Percentiles rank a stretch among this genome's conserved stretches.
Evolutionary conservation across 306 rosid genomes (phyloP).

Genomic region (Sphenostylis stenocarpa): DNA sequence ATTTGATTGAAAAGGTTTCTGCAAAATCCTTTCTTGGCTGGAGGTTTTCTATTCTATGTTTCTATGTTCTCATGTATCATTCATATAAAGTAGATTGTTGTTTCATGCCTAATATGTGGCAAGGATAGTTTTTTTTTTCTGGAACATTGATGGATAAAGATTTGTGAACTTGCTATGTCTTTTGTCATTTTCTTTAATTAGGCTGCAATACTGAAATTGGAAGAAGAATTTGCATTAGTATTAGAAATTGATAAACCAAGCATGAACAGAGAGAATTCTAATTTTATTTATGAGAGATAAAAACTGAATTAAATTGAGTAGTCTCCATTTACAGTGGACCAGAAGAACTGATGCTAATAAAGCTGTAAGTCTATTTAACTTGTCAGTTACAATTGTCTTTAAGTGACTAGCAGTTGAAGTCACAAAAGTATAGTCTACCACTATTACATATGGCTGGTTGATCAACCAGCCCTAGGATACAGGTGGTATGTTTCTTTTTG

Average conservation of each 20-base stretch:
- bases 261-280: background rate
- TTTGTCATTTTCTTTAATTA: background rate
- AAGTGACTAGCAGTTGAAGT: background rate
- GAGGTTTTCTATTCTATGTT: background rate
- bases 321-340: background rate
- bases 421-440: background rate
- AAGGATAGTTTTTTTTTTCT: background rate
- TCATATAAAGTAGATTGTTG: background rate
- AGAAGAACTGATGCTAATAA: background rate
- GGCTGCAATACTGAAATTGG: background rate
- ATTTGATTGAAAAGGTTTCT: slow-evolving; percentile 86
- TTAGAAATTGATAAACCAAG: background rate
- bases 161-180: background rate
- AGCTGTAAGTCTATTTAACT: background rate
- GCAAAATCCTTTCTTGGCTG: background rate
- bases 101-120: background rate
- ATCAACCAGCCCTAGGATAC: background rate
- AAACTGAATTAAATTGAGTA: background rate
- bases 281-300: background rate
- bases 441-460: background rate
- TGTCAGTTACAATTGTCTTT: background rate
- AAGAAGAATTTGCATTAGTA: background rate
- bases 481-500: background rate
- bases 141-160: background rate
- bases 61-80: background rate